Percentiles rank a stretch among this genome's conserved stretches.
These are phyloP conservation scores for Cetradonia linearis DNA, from an alignment of 495 filamentous ascomycete genomes.

Conservation along the genomic window DNA sequence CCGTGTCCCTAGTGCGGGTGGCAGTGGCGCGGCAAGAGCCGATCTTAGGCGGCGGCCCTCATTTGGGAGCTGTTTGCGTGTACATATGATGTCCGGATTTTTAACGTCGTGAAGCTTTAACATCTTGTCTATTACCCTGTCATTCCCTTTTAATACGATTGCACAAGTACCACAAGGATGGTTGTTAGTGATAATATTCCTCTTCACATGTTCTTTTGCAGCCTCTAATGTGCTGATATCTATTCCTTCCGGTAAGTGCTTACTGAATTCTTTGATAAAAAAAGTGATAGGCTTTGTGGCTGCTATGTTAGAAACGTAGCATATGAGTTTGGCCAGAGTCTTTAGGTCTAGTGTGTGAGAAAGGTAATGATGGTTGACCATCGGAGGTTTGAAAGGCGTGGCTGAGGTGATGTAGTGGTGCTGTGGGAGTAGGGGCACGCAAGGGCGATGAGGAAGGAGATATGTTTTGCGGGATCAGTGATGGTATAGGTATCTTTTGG, in stretches of 20 bases:
- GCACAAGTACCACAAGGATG: slow-evolving; percentile 36
- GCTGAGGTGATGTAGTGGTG: slow-evolving; percentile 20
- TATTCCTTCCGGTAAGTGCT: background rate
- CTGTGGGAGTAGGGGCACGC: slow-evolving; percentile 25
- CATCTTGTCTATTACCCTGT: slow-evolving; percentile 35
- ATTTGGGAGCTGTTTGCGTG: no score
- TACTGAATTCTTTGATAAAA: background rate
- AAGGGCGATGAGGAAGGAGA: slow-evolving; percentile 1
- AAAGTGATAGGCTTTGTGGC: background rate
- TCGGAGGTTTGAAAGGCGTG: slow-evolving; percentile 17
- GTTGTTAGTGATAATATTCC: slow-evolving; percentile 28
- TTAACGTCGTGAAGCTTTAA: no score
- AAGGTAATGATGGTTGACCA: slow-evolving; percentile 24
- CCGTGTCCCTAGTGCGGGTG: no score
- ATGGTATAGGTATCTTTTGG: background rate
- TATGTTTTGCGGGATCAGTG: background rate
- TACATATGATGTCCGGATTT: no score
- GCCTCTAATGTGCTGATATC: background rate
- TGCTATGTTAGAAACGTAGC: background rate
- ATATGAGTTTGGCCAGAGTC: slow-evolving; percentile 14
- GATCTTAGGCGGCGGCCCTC: no score
- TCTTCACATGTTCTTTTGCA: slow-evolving; percentile 1
- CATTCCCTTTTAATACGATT: slow-evolving; percentile 41
- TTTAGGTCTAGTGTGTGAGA: slow-evolving; percentile 28
- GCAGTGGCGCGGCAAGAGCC: no score